Percentiles rank a stretch among this genome's conserved stretches.
Evolutionary conservation across 306 rosid genomes (phyloP).

Genomic region (Ammopiptanthus mongolicus): DNA sequence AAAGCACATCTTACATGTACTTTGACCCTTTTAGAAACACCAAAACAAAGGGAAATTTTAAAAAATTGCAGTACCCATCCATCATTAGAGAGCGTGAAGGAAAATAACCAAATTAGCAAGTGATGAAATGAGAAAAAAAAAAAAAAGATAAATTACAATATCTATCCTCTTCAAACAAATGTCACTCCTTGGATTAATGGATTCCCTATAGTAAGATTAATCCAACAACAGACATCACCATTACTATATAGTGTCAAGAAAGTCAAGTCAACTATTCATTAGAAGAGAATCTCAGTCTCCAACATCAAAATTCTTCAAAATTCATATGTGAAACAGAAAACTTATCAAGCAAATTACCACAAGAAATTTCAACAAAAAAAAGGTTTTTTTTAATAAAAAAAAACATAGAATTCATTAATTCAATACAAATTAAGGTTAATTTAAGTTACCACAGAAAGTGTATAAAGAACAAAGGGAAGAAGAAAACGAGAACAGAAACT

Average conservation of each 20-base stretch:
- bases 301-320: not conserved
- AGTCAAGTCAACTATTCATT: slow-evolving; percentile 41
- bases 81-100: not conserved
- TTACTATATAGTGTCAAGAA: not conserved
- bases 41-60: not conserved
- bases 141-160: not conserved
- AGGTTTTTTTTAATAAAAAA: not conserved
- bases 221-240: no score
- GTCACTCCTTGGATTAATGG: no score
- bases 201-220: no score
- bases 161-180: no score
- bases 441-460: not conserved
- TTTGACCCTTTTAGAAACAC: slow-evolving; percentile 8
- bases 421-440: not conserved
- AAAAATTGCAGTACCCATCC: not conserved
- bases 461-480: not conserved
- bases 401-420: not conserved
- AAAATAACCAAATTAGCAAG: not conserved
- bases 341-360: not conserved
- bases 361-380: not conserved
- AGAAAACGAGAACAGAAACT: slow-evolving; percentile 21
- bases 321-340: not conserved
- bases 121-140: not conserved
- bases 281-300: slow-evolving; percentile 18
- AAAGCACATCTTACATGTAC: not conserved